Evolutionary conservation across 2,329 filamentous ascomycete genomes (phyloP), one percentile per base, ranked within the genome.

Genomic region (Emmonsia crescens): DNA sequence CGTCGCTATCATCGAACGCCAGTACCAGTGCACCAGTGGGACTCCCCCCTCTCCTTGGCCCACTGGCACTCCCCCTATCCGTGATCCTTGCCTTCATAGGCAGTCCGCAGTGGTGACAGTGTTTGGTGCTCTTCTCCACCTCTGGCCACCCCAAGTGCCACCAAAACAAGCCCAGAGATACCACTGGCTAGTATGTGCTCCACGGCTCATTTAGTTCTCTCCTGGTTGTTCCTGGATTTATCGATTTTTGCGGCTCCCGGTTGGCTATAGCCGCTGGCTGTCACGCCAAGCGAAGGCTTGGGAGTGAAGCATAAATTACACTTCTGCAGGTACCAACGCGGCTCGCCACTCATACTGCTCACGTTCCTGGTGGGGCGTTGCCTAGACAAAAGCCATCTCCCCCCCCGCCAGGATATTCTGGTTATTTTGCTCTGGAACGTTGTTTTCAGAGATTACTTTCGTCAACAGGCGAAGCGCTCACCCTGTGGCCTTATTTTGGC

Each of bases 251-350:
- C 10, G 46, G 27, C 29, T 21, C 27, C 49, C 33, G 49, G 49
- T 52, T 52, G 49, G 49, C 16, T 33, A 12, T 6, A 5, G 49
- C 6, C 31, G 12, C 27, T 33, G 16, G 19, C 9, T n/a, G 16
- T 19, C 27, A 33, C 19, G 16, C 16, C 27, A 49, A 52, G 29
- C 16, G 29, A 27, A 2, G 27, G 16, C 31, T 52, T 31, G 27
- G 10, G 16, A 10, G 21, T 5, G 14, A 33, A 52, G 27, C 24
- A 57, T 40, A 42, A 21, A 27, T 57, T 40, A 2, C 38, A 9
- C 33, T 31, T 46, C 27, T 59, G 57, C 57, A 59, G 57, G 57
- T 51, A 59, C 57, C 57, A 51, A 8, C 12, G 2, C 44, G 12
- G 42, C 46, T 29, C 42, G 29, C 57, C 44, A 59, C 31, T 51